These are phyloP conservation scores for Chaetomiaceae sp. DNA, from an alignment of 2,329 filamentous ascomycete species.

Conservation along the genomic window DNA sequence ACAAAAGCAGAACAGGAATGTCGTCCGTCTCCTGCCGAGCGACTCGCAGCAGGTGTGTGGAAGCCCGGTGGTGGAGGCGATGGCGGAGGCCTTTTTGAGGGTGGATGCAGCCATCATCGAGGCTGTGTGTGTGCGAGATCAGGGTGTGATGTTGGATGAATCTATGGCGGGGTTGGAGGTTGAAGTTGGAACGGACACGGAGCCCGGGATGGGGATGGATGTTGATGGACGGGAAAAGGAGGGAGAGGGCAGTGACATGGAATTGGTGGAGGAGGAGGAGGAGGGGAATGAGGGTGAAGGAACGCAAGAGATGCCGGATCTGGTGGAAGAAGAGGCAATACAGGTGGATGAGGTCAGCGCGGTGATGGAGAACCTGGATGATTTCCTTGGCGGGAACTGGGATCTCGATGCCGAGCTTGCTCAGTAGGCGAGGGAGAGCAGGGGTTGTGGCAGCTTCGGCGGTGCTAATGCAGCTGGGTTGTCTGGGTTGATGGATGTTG, in stretches of 20 bases:
- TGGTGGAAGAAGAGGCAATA: background rate
- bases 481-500: conserved; percentile 10
- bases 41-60: conserved; percentile 39
- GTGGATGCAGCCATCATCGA: conserved; percentile 33
- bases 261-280: background rate
- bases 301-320: conserved; percentile 1
- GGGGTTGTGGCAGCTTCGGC: background rate
- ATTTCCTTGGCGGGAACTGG: conserved; percentile 39
- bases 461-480: background rate
- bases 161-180: background rate
- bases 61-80: conserved; percentile 42
- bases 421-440: background rate
- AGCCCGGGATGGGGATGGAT: background rate
- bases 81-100: conserved; percentile 47
- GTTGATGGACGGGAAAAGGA: conserved; percentile 1
- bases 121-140: too few relatives aligned
- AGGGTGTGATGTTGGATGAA: conserved; percentile 5
- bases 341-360: conserved; percentile 41
- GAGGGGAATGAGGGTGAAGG: background rate
- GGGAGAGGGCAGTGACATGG: background rate
- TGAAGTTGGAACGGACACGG: background rate
- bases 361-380: conserved; percentile 43
- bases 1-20: too few relatives aligned
- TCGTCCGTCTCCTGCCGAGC: conserved; percentile 36
- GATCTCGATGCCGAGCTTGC: conserved; percentile 37